Base-by-base conservation (phyloP, 2,329 filamentous ascomycete genomes). In the Plenodomus tracheiphilus region DNA sequence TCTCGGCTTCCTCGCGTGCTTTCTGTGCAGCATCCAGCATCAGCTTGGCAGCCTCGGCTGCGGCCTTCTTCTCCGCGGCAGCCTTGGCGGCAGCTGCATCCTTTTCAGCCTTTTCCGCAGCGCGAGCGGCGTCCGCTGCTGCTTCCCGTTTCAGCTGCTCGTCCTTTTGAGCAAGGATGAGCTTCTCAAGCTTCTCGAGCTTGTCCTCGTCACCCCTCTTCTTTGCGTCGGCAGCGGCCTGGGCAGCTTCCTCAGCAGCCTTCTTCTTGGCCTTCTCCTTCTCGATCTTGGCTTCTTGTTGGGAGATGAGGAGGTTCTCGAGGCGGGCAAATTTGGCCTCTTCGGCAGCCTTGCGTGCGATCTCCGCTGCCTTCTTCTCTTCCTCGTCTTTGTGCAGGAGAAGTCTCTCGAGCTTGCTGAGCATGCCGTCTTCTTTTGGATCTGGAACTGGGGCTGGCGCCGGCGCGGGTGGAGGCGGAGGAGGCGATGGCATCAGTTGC, bases 51-150 rank as follows among this genome's bases (percentile, higher is more conserved):
- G 52, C 49, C 43, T 69, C 62, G n/a, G 66, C 67, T 7, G 64
- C 62, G 17, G 68, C 69, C 18, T 77, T 75, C 56, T 68, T 77
- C 22, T 79, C 77, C 34, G 76, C 75, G 18, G 77, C 75, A 51
- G 77, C 79, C 64, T 81, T 80, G 34, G 75, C 75, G n/a, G 78
- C 77, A 41, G 77, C 72, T 11, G 73, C 69, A 37, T 79, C 76
- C 32, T 75, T 73, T 15, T 76, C 75, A 46, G 76, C 81, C 62
- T 81, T 80, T 39, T 73, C 74, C 6, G 69, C 64, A 58, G 65
- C 58, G 46, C 63, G 54, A 48, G 60, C 49, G 11, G 68, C 66
- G 0, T 68, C 70, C 9, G 58, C 46, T 1, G 67, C 71, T 17
- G 61, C 64, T 49, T 75, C 71, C 8, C 69, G 59, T 39, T 68